Evolutionary conservation across 2,329 filamentous ascomycete genomes (phyloP), one percentile per base, ranked within the genome.

Genomic region (Juglanconis sp.): DNA sequence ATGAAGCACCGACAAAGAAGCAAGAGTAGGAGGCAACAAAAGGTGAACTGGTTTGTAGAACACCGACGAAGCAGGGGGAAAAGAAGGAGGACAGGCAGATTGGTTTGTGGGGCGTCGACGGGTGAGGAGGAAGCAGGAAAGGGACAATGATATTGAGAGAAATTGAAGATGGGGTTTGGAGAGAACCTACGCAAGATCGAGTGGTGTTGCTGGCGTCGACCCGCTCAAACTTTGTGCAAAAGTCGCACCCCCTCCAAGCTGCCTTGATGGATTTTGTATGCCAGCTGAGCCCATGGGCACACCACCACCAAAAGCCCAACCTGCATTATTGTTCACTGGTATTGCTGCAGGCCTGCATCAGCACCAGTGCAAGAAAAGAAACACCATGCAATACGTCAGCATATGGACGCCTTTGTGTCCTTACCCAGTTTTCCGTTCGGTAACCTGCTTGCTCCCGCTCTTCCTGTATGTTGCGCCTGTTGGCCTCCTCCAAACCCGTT

Each of bases 391-490:
- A 44, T 31, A 44, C 40, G 40, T 48, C 15, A 13, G 38, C 40
- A 44, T 34, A 30, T 31, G 36, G 36, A 15, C 34, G 40, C 47
- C 48, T 60, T 60, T 58, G 47, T 60, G 51, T 49, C 61, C 78
- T 72, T 80, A 88, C 86, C 82, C 79, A 87, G 74, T 73, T 88
- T 88, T 58, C 85, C 85, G 67, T 86, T 87, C 60, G 84, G 85
- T 80, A 88, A 77, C 69, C 86, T 81, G 71, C 73, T 83, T 57
- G 85, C 79, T 47, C 81, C 81, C 64, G 77, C 76, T 70, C 86
- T 80, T 58, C 77, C 81, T 65, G 78, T 71, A 65, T 79, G 80
- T 68, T 86, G 85, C 60, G 79, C 79, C 72, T 84, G 83, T 72
- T 84, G 84, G 67, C 85, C 84, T 67, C 77, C 77, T 65, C 79